Conservation (phyloP, 2,329 filamentous ascomycete species). For the Orbilia javanica region DNA sequence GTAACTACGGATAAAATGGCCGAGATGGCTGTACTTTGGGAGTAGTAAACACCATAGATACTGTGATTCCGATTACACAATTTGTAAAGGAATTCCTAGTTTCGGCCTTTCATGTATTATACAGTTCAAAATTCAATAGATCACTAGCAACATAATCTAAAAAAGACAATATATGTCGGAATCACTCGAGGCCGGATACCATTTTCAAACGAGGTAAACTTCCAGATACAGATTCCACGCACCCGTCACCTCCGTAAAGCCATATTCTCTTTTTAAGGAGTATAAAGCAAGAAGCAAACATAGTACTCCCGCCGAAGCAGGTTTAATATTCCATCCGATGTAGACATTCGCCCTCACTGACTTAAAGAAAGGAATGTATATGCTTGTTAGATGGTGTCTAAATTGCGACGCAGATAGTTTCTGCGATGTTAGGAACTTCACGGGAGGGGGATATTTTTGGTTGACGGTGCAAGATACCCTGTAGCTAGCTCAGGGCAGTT, state of each 20-base stretch:
- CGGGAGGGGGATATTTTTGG: not conserved
- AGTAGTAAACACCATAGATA: conserved; percentile 1
- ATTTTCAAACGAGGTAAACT: conserved; percentile 53
- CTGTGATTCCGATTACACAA: not conserved
- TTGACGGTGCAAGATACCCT: conserved; percentile 17
- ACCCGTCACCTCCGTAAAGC: conserved; percentile 49
- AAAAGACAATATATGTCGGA: conserved; percentile 42
- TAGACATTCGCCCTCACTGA: conserved; percentile 47
- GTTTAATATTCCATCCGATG: conserved; percentile 53
- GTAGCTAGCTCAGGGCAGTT: not conserved
- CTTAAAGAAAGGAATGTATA: conserved; percentile 37
- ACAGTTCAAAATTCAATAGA: not conserved
- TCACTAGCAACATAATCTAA: not conserved
- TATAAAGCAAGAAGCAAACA: conserved; percentile 35
- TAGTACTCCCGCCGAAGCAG: conserved; percentile 36
- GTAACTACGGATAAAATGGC: conserved; percentile 77
- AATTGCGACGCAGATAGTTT: not conserved
- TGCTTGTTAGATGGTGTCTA: conserved; percentile 48
- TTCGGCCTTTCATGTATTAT: not conserved
- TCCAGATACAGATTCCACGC: conserved; percentile 59
- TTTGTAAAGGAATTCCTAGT: not conserved
- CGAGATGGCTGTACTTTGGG: conserved; percentile 72
- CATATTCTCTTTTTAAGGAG: conserved; percentile 56
- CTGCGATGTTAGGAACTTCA: not conserved
- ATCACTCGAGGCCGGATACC: conserved; percentile 59